These are phyloP conservation scores for Ogataea siamensis DNA, from an alignment of 805 yeast species.

Conservation along the genomic window DNA sequence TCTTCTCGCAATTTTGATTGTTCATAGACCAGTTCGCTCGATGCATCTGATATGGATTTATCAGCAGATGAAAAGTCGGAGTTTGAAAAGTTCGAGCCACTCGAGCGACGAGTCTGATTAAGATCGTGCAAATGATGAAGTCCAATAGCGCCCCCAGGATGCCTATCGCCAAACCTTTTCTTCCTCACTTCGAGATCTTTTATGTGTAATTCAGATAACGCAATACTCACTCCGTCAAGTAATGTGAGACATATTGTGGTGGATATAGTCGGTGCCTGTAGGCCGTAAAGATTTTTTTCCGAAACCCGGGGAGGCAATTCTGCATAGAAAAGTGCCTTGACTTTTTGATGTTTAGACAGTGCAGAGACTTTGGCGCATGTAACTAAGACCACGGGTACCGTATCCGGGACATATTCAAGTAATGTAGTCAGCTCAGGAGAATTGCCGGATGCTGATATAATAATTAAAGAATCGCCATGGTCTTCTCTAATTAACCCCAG, in stretches of 20 bases:
- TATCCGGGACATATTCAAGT: conserved; percentile 53
- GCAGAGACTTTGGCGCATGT: conserved; percentile 61
- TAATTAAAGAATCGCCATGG: conserved; percentile 54
- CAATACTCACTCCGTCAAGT: conserved; percentile 76
- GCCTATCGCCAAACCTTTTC: conserved; percentile 62
- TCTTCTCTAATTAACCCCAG: conserved; percentile 64
- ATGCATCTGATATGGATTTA: conserved; percentile 16
- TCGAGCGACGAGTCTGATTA: conserved; percentile 4
- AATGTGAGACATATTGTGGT: conserved; percentile 73
- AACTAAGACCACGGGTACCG: conserved; percentile 56
- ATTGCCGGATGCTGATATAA: conserved; percentile 79
- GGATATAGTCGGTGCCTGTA: conserved; percentile 86
- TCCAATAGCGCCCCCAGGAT: conserved; percentile 94
- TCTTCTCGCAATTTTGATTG: conserved; percentile 5
- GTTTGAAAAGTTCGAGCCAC: conserved; percentile 12
- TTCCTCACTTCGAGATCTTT: conserved; percentile 53
- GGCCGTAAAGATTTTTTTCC: conserved; percentile 67
- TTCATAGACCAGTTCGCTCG: conserved; percentile 17
- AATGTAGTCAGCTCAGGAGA: conserved; percentile 69
- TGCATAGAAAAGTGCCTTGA: conserved; percentile 55
- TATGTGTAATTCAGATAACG: conserved; percentile 66
- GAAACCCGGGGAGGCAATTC: conserved; percentile 55
- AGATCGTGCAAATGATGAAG: conserved; percentile 34
- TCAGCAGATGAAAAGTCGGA: conserved; percentile 17
- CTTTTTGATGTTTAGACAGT: conserved; percentile 50